Evolutionary conservation across 1,139 yeast species (phyloP).

Genomic region (Lodderomyces jiufengensis): DNA sequence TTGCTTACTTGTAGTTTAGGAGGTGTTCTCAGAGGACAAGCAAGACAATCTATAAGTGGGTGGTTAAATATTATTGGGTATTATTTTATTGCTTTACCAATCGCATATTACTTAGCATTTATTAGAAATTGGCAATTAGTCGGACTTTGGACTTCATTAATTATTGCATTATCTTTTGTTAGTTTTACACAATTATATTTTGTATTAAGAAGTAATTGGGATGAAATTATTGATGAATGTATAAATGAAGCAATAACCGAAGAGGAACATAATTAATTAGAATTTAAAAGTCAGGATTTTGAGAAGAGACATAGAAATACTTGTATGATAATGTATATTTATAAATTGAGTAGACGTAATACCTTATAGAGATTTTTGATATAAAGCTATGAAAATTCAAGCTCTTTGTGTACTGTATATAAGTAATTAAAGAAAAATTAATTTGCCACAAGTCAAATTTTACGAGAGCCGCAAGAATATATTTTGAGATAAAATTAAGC

Average conservation of each 20-base stretch:
- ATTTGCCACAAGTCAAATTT: too few relatives aligned
- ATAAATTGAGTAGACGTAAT: too few relatives aligned
- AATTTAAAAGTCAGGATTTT: too few relatives aligned
- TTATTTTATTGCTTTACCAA: conserved; percentile 57
- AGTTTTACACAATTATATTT: conserved; percentile 44
- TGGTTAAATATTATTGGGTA: conserved; percentile 53
- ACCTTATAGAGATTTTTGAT: too few relatives aligned
- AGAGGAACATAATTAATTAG: too few relatives aligned
- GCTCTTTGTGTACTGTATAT: too few relatives aligned
- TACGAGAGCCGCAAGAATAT: too few relatives aligned
- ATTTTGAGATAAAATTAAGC: too few relatives aligned
- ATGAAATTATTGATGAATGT: conserved; percentile 42
- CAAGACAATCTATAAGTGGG: conserved; percentile 65
- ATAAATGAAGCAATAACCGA: conserved; percentile 40
- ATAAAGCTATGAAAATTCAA: too few relatives aligned
- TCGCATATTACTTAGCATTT: conserved; percentile 54
- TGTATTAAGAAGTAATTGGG: conserved; percentile 55
- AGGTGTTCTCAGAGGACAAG: conserved; percentile 65
- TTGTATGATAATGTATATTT: too few relatives aligned
- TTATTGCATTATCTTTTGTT: conserved; percentile 48
- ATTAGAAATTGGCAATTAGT: conserved; percentile 37
- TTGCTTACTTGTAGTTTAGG: conserved; percentile 52
- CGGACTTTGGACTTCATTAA: conserved; percentile 66
- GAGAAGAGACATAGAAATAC: too few relatives aligned
- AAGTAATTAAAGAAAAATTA: too few relatives aligned